Evolutionary conservation across 257 asterid species (phyloP), one percentile per base, ranked within the genome.

Genomic region (Verbascum thapsus): DNA sequence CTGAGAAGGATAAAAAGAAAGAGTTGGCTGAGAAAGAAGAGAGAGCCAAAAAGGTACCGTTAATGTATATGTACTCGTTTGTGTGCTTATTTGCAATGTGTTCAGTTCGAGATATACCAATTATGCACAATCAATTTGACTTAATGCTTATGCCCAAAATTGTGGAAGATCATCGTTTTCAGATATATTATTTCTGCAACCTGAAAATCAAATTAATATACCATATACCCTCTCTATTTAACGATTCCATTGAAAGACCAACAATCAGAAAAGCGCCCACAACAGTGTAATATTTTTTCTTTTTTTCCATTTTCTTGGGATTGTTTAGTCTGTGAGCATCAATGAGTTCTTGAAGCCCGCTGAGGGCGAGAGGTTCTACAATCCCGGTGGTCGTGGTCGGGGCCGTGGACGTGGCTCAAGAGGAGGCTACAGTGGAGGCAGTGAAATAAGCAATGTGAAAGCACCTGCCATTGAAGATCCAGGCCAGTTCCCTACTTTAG

Each of bases 301-400:
- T 10, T 16, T 11, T 22, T 13, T n/a, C n/a, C 32, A 47, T 45
- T 41, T 9, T 6, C 16, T 48, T 71, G 23, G 17, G 19, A 19
- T 61, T 47, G 19, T 47, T 16, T 68, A 91, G 98, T 81, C 90
- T 39, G 87, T 91, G 69, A 88, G 92, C 85, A 91, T 91, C 69
- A 88, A 83, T 12, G 96, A 88, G 70, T 91, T 91, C 74, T 64
- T 91, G 84, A 91, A 86, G 83, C 92, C 98, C n/a, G 86, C 85
- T 47, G 92, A 91, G 39, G 98, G 96, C 0, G 90, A 83, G 76
- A 78, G 71, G 74, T 74, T 34, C 71, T 67, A 66, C 61, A 34
- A 42, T 41, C 56, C 72, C 37, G 80, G 91, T 52, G 92, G 95
- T 4, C 86, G 88, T 3, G 95, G 97, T 0, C 84, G 95, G 0